Conservation (phyloP, 2,329 filamentous ascomycete species). For the Aspergillus calidoustus region DNA sequence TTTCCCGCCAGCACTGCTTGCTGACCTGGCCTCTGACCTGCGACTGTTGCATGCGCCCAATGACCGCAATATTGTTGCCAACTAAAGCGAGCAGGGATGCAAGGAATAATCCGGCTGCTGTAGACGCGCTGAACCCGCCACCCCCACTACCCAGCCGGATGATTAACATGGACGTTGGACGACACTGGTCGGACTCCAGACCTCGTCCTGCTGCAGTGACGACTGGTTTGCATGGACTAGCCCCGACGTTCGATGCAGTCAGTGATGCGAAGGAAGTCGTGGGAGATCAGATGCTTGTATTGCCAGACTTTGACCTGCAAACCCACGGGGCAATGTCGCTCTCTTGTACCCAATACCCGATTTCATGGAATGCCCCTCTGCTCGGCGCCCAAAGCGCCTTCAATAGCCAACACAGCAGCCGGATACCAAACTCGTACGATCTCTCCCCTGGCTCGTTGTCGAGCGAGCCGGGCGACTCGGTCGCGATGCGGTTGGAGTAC, state of each 20-base stretch:
- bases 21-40: slow-evolving; percentile 1
- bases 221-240: slow-evolving; percentile 9
- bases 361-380: slow-evolving; percentile 9
- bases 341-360: slow-evolving; percentile 6
- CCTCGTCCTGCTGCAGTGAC: slow-evolving; percentile 8
- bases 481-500: slow-evolving; percentile 9
- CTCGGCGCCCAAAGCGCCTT: slow-evolving; percentile 10
- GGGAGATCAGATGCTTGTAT: slow-evolving; percentile 5
- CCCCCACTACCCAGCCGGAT: slow-evolving; percentile 14
- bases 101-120: slow-evolving; percentile 15
- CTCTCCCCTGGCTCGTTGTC: slow-evolving; percentile 3
- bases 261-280: slow-evolving; percentile 3
- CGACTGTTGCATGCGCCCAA: slow-evolving; percentile 8
- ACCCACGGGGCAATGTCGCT: slow-evolving; percentile 6
- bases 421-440: neutral
- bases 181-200: slow-evolving; percentile 12
- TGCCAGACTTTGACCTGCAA: slow-evolving; percentile 3
- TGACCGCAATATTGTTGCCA: slow-evolving; percentile 15
- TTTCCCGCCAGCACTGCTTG: neutral
- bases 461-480: neutral
- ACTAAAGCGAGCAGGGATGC: slow-evolving; percentile 14
- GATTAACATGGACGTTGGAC: slow-evolving; percentile 12
- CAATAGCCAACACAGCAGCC: slow-evolving; percentile 5
- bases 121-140: slow-evolving; percentile 17
- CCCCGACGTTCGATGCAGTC: slow-evolving; percentile 5